Evolutionary conservation across 345 rosid species (phyloP).

Genomic region (Lumnitzera littorea): DNA sequence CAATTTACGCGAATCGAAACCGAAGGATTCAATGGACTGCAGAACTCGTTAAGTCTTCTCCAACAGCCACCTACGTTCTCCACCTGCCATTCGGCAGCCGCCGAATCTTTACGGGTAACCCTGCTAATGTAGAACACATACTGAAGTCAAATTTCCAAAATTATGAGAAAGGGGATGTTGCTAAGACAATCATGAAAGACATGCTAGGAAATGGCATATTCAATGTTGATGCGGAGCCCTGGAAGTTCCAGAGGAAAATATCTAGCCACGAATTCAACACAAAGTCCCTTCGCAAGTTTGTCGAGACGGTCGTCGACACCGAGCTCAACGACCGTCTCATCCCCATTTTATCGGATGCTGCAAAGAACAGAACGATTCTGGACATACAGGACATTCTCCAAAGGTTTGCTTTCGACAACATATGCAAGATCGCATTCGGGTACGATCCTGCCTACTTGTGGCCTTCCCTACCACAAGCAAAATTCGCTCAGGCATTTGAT

Average conservation of each 20-base stretch:
- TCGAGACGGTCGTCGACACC: neutral
- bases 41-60: too few relatives aligned
- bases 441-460: neutral
- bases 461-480: neutral
- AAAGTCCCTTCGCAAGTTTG: conserved; percentile 14
- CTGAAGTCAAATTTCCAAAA: too few relatives aligned
- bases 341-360: conserved; percentile 11
- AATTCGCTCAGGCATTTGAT: conserved; percentile 10
- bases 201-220: conserved; percentile 12
- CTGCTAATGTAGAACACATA: too few relatives aligned
- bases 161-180: too few relatives aligned
- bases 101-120: too few relatives aligned
- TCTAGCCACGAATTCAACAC: conserved; percentile 22
- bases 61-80: too few relatives aligned
- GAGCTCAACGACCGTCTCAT: conserved; percentile 13
- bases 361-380: neutral
- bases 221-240: conserved; percentile 14
- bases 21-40: too few relatives aligned
- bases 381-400: conserved; percentile 21
- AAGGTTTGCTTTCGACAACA: conserved; percentile 16
- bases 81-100: too few relatives aligned
- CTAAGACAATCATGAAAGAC: too few relatives aligned
- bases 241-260: conserved; percentile 22
- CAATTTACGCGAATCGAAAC: too few relatives aligned
- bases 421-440: conserved; percentile 16